A percentile compares a stretch with the other conserved stretches of the same genome.
phyloP scores from a whole-genome alignment of 2,329 filamentous ascomycete species.

The Botrytis deweyae region DNA sequence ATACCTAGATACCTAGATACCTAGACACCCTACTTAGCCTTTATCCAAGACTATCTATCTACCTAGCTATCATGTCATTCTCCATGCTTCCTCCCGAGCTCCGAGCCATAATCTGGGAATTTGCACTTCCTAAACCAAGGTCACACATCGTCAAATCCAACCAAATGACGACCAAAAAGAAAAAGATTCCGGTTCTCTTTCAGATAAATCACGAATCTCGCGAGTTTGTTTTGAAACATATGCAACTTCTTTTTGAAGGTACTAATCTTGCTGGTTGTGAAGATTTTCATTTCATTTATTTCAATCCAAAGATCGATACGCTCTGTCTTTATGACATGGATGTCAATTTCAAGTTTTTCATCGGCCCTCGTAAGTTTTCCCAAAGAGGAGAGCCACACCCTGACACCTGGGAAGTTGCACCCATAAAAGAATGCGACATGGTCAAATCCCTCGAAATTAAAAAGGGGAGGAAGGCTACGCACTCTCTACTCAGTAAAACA shows the following conservation, averaged over 20 bases:
- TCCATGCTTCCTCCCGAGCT: not conserved
- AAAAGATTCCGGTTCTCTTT: not conserved
- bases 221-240: too few species aligned
- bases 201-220: not conserved
- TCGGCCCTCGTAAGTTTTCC: not conserved
- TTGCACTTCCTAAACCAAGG: not conserved
- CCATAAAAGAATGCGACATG: not conserved
- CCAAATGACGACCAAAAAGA: not conserved
- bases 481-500: not conserved
- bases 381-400: too few species aligned
- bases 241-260: not conserved
- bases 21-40: too few species aligned
- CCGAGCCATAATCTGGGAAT: not conserved
- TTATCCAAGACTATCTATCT: not conserved
- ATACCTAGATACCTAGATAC: not conserved
- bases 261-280: not conserved
- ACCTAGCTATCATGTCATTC: not conserved
- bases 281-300: not conserved
- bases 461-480: fast-evolving
- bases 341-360: not conserved
- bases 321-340: not conserved
- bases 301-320: not conserved
- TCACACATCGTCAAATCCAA: not conserved
- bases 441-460: not conserved
- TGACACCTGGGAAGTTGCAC: too few species aligned